These are phyloP conservation scores for Hyaloperonospora arabidopsidis DNA, from an alignment of 352 stramenopile species.

Conservation along the genomic window DNA sequence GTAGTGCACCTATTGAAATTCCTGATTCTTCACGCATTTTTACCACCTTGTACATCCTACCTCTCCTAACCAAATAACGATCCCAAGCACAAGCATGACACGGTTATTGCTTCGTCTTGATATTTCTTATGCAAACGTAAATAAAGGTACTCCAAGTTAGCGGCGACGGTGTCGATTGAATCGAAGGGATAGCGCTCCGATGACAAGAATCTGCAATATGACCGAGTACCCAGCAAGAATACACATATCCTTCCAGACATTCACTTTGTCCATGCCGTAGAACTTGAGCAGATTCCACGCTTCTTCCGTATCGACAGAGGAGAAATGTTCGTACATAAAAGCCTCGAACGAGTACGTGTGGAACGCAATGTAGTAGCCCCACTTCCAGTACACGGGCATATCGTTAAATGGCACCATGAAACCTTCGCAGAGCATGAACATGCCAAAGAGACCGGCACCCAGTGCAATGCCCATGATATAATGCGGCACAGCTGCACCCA, in stretches of 20 bases:
- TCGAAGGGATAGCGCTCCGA: slow-evolving; percentile 33
- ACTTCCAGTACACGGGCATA: slow-evolving; percentile 74
- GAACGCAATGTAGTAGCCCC: slow-evolving; percentile 83
- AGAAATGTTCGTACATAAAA: slow-evolving; percentile 84
- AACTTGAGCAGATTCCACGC: slow-evolving; percentile 26
- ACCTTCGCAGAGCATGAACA: slow-evolving; percentile 86
- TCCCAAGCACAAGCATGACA: no score
- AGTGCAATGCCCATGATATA: slow-evolving; percentile 85
- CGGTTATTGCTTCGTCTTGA: no score
- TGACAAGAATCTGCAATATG: slow-evolving; percentile 45
- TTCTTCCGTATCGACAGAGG: slow-evolving; percentile 16
- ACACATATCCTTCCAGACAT: slow-evolving; percentile 45
- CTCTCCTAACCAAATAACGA: no score
- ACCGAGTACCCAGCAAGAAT: slow-evolving; percentile 44
- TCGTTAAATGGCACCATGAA: slow-evolving; percentile 64
- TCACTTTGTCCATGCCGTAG: slow-evolving; percentile 56
- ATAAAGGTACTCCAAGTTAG: slow-evolving; percentile 19
- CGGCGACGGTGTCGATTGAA: slow-evolving; percentile 30
- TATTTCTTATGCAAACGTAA: slow-evolving; percentile 22
- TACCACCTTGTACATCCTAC: no score
- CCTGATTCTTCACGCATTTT: no score
- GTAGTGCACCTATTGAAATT: no score
- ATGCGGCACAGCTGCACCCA: slow-evolving; percentile 71
- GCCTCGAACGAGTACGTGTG: slow-evolving; percentile 82
- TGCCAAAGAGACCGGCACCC: slow-evolving; percentile 69